Percentiles rank a stretch among this genome's conserved stretches.
Evolutionary conservation across 2,329 filamentous ascomycete genomes (phyloP).

Genomic region (Pseudofabraea citricarpa): DNA sequence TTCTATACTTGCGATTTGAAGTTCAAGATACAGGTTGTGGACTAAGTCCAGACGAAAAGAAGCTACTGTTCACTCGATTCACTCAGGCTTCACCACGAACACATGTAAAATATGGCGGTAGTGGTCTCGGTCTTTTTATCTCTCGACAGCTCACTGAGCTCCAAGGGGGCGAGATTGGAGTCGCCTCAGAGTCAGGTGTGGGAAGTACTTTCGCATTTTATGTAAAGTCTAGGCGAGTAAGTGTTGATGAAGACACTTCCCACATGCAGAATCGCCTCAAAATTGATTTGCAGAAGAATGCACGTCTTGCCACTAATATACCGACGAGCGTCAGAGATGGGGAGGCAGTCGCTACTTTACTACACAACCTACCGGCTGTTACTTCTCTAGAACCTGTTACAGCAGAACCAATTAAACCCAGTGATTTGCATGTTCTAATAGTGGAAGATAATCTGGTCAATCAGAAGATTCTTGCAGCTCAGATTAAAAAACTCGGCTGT

Average conservation of each 20-base stretch:
- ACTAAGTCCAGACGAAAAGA: slow-evolving; percentile 64
- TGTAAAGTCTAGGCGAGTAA: slow-evolving; percentile 31
- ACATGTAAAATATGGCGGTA: slow-evolving; percentile 75
- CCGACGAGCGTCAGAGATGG: background rate
- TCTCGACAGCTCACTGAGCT: slow-evolving; percentile 72
- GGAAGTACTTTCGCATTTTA: slow-evolving; percentile 74
- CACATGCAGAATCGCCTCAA: slow-evolving; percentile 53
- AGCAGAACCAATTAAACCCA: slow-evolving; percentile 24
- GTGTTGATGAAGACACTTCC: slow-evolving; percentile 27
- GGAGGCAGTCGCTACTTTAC: background rate
- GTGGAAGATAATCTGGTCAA: slow-evolving; percentile 83
- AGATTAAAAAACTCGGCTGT: slow-evolving; percentile 53
- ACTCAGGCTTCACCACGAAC: slow-evolving; percentile 72
- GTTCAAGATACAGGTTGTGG: slow-evolving; percentile 74
- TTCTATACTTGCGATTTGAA: slow-evolving; percentile 66
- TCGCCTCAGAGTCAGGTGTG: slow-evolving; percentile 59
- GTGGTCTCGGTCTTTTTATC: slow-evolving; percentile 74
- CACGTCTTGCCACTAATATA: slow-evolving; percentile 8
- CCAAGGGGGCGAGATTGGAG: slow-evolving; percentile 70
- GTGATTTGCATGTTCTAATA: slow-evolving; percentile 68
- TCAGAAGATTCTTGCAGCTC: slow-evolving; percentile 66
- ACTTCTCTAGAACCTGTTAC: background rate
- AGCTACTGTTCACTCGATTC: slow-evolving; percentile 73
- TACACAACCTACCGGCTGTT: background rate
- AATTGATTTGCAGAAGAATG: slow-evolving; percentile 52